Evolutionary conservation across 2,329 filamentous ascomycete species (phyloP), one percentile per base, ranked within the genome.

Genomic region (Fusarium mangiferae): DNA sequence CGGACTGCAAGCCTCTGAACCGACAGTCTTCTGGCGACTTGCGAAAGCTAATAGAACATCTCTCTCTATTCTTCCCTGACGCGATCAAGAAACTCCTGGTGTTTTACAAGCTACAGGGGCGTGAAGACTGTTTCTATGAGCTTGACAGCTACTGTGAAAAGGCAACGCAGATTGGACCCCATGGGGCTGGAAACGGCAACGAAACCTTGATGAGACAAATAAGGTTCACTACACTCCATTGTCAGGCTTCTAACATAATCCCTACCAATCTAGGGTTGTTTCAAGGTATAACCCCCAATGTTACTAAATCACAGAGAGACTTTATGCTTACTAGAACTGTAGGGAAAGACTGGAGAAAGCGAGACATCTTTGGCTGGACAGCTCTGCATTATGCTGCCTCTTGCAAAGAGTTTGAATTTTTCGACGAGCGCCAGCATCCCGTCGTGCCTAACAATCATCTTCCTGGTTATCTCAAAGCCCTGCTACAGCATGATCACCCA

Each of bases 361-460:
- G 33, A 22, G 49, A 56, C 5, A 33, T 56, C 1, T 56, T 62
- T 20, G 49, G 49, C 18, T 62, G 49, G 59, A 33, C 49, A 38
- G 3, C 49, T 3, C 10, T 62, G 0, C 49, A 46, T 3, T 46
- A 39, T 18, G 39, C 49, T 45, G 26, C 39, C 3, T 35, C 39
- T 12, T 26, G 22, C 3, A 20, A 20, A 3, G 17, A 35, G 0
- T 15, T 57, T 2, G 7, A 26, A 2, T 1, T 36, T 17, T 1
- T 35, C 26, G 6, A 24, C 5, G 15, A 36, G 22, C 6, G 20
- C 28, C 30, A 35, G 1, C 15, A 51, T 36, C 30, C 11, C 6
- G 11, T 10, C 24, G 14, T 20, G 5, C 24, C 12, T 14, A 33
- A 11, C 3, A n/a, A 17, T 30, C 28, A 30, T 11, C 14, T n/a